Evolutionary conservation across 371 early-diverging fungal species (phyloP), one percentile per base, ranked within the genome.

Genomic region (Rhizopus sp.): DNA sequence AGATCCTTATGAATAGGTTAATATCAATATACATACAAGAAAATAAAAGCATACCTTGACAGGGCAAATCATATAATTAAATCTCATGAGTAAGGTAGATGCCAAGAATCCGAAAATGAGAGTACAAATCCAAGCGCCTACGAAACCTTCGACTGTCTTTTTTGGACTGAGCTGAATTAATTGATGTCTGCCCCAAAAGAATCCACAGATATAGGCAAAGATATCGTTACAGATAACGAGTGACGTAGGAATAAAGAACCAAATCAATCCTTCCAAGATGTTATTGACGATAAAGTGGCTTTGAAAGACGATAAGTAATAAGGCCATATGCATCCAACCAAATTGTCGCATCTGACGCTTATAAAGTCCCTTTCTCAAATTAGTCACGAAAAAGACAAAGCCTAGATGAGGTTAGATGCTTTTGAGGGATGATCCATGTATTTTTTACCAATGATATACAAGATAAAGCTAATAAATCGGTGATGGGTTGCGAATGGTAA

Each of bases 121-220:
- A 0, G 99, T 99, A 61, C 85, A 83, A 42, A 99, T 55, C 57
- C 93, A 87, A 16, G 91, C 99, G 45, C 99, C 99, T 47, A 98
- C 82, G 66, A 98, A 99, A 4, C 99, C 99, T 74, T 99, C 99
- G 71, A 96, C 93, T 6, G 99, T 99, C 85, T 99, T 99, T 71
- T 99, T 99, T 16, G 99, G 99, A 66, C 93, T 93, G 16, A 99
- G 77, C 68, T 87, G 84, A 67, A 96, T 96, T 44, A 99, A 78
- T 7, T 91, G 96, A 8, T 96, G 96, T 50, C 86, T 82, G 4
- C 99, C 99, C 73, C 82, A 91, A 70, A 94, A 92, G 76, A 94
- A 94, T 7, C 98, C 99, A 73, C 91, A 92, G 37, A 98, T 75
- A 71, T 99, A 99, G 12, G 99, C 99, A 66, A 90, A 91, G 35